These are phyloP conservation scores for Globisporangium camurandrum DNA, from an alignment of 352 stramenopile genomes.

Conservation along the genomic window DNA sequence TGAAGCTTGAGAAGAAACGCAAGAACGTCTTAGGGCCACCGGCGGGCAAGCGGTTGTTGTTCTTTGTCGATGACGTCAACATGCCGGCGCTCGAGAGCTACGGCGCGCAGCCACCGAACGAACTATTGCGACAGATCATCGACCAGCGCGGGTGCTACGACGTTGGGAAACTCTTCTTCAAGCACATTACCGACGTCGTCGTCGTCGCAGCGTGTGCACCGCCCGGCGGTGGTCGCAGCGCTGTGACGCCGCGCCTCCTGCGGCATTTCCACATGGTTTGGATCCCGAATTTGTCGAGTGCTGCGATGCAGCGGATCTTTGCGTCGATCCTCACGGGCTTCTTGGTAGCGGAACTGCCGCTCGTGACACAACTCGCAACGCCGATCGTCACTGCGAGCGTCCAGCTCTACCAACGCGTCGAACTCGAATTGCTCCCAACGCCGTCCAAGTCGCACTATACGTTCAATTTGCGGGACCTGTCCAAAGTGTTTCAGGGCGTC, in stretches of 20 bases:
- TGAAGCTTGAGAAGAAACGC: conserved; percentile 78
- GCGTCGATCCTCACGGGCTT: conserved; percentile 87
- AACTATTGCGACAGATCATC: conserved; percentile 88
- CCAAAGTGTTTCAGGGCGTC: conserved; percentile 91
- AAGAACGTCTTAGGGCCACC: conserved; percentile 76
- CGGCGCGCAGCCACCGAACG: conserved; percentile 88
- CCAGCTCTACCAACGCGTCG: conserved; percentile 82
- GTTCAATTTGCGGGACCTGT: conserved; percentile 92
- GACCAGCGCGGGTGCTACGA: conserved; percentile 90
- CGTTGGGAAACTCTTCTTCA: conserved; percentile 92
- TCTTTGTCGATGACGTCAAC: conserved; percentile 91
- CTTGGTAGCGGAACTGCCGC: conserved; percentile 54
- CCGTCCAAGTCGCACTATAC: conserved; percentile 92
- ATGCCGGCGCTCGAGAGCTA: conserved; percentile 92
- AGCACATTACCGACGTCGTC: conserved; percentile 83
- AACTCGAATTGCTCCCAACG: conserved; percentile 86
- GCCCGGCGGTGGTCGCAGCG: conserved; percentile 79
- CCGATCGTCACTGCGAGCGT: conserved; percentile 87
- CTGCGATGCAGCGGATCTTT: conserved; percentile 88
- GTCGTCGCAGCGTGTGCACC: conserved; percentile 81
- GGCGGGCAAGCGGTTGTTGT: conserved; percentile 73
- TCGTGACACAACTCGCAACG: conserved; percentile 56
- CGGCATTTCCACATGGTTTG: conserved; percentile 90
- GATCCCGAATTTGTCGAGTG: conserved; percentile 78
- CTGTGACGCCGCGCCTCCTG: conserved; percentile 80